These are phyloP conservation scores for Tritrichomonas foetus DNA, from an alignment of 208 protist species.

Conservation along the genomic window DNA sequence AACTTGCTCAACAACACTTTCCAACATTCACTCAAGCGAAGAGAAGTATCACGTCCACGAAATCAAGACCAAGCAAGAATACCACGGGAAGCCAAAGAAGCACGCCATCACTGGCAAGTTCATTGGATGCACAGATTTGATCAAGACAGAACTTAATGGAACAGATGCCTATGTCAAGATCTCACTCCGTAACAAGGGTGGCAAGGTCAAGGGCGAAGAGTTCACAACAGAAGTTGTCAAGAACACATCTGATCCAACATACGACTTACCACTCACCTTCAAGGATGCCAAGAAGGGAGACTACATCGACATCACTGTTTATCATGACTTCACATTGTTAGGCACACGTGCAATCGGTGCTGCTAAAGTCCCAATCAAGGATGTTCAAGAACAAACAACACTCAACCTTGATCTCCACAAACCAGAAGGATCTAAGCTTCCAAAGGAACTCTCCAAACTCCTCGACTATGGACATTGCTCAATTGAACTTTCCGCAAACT, in stretches of 20 bases:
- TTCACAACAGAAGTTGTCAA: background rate
- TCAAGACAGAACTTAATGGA: background rate
- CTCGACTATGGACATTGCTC: too few relatives aligned
- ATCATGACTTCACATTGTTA: background rate
- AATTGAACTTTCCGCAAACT: too few relatives aligned
- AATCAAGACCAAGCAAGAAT: background rate
- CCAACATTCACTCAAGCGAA: background rate
- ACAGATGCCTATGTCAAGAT: background rate
- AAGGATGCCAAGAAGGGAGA: background rate
- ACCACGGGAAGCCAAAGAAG: background rate
- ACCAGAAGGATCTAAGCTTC: too few relatives aligned
- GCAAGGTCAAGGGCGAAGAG: background rate
- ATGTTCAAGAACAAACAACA: too few relatives aligned
- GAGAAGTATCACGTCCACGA: background rate
- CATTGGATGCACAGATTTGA: background rate
- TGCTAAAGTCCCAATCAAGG: too few relatives aligned
- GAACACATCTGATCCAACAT: background rate
- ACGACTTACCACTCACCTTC: background rate
- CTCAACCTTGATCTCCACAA: too few relatives aligned
- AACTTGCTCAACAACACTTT: background rate
- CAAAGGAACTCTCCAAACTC: too few relatives aligned
- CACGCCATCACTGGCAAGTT: background rate
- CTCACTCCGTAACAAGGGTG: background rate
- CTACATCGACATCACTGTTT: background rate
- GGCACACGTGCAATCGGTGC: background rate